phyloP scores from a whole-genome alignment of 2,329 filamentous ascomycete genomes.

The Exophiala calicioides region DNA sequence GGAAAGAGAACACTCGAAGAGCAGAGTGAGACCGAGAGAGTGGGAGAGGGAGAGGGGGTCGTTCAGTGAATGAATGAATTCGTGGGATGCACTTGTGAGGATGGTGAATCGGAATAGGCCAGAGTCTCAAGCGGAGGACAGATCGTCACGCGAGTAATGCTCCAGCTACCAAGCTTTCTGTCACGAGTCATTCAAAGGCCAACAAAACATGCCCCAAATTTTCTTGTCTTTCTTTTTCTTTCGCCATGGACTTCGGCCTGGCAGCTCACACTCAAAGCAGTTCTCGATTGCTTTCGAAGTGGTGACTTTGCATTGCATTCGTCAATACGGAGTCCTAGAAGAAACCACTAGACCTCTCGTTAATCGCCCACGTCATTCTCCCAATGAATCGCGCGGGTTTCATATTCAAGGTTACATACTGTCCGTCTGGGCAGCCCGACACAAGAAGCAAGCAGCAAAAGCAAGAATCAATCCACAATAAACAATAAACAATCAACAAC shows the following conservation, averaged over 20 bases:
- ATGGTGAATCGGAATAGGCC: not conserved
- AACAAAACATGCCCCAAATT: too few species aligned
- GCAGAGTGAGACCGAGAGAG: too few species aligned
- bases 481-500: not conserved
- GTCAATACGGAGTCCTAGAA: conserved; percentile 22
- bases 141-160: too few species aligned
- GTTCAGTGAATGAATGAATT: too few species aligned
- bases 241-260: conserved; percentile 27
- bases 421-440: too few species aligned
- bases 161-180: too few species aligned
- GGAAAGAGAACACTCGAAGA: not conserved
- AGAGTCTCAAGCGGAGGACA: too few species aligned
- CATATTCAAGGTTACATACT: conserved; percentile 32
- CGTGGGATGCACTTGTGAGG: too few species aligned
- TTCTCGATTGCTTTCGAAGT: conserved; percentile 22
- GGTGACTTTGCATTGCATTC: conserved; percentile 13
- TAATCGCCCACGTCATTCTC: conserved; percentile 27
- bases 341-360: conserved; percentile 26
- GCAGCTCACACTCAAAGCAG: conserved; percentile 28
- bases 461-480: not conserved
- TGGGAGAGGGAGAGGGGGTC: too few species aligned
- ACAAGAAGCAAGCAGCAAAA: too few species aligned
- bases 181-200: not conserved
- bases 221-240: conserved; percentile 8
- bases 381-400: conserved; percentile 28